A percentile compares a stretch with the other conserved stretches of the same genome.
phyloP scores from a whole-genome alignment of 2,329 filamentous ascomycete genomes.

The Catunica adiposa region DNA sequence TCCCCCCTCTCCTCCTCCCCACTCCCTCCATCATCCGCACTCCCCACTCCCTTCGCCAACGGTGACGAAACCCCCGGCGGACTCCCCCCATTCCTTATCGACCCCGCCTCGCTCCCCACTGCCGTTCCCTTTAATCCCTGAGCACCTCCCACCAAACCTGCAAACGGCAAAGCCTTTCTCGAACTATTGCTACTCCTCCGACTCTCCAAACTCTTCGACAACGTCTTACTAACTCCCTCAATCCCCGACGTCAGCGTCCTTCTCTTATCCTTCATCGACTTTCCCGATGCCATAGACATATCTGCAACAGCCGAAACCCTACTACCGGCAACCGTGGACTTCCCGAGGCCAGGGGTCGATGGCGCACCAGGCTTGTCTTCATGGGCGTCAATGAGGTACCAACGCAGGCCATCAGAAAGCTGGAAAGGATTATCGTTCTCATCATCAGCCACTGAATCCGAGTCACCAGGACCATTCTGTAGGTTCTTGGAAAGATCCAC shows the following conservation, averaged over 20 bases:
- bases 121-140: conserved; percentile 33
- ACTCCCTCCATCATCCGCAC: neutral
- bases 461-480: conserved; percentile 28
- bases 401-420: conserved; percentile 80
- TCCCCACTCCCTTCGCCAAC: conserved; percentile 2
- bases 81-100: conserved; percentile 33
- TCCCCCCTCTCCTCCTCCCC: neutral
- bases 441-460: conserved; percentile 38
- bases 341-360: conserved; percentile 78
- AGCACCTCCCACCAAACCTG: conserved; percentile 26
- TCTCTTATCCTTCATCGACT: conserved; percentile 24
- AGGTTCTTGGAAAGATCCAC: conserved; percentile 79
- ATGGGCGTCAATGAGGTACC: conserved; percentile 86
- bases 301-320: conserved; percentile 75
- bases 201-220: conserved; percentile 80
- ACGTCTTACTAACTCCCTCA: conserved; percentile 57
- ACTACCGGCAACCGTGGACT: conserved; percentile 78
- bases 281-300: conserved; percentile 31
- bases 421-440: conserved; percentile 97
- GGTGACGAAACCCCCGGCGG: conserved; percentile 10
- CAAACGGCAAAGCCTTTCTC: conserved; percentile 52
- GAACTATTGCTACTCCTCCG: conserved; percentile 76
- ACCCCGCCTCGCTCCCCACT: conserved; percentile 42
- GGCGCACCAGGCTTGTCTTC: conserved; percentile 89
- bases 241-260: conserved; percentile 39